These are phyloP conservation scores for Metschnikowia vanudenii DNA, from an alignment of 805 yeast genomes.

Conservation along the genomic window DNA sequence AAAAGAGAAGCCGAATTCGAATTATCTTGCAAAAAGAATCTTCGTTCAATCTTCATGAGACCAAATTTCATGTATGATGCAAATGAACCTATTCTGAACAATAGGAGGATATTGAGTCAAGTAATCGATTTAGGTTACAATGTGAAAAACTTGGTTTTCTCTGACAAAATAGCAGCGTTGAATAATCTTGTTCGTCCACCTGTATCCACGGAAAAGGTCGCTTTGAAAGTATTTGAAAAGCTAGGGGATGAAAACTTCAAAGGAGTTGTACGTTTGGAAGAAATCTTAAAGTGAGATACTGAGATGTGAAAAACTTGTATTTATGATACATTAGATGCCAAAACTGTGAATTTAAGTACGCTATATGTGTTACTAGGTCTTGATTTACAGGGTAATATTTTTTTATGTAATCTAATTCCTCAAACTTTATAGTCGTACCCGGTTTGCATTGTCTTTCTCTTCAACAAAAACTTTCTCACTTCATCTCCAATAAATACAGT, in stretches of 20 bases:
- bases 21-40: constrained; percentile 40
- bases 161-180: constrained; percentile 29
- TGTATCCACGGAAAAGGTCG: constrained; percentile 67
- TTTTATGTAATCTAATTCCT: not conserved
- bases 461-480: constrained; percentile 53
- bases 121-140: constrained; percentile 42
- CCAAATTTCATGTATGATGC: constrained; percentile 85
- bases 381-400: not conserved
- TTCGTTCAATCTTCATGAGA: constrained; percentile 65
- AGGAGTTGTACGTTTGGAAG: constrained; percentile 62
- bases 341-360: too few relatives aligned
- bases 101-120: constrained; percentile 43
- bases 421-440: constrained; percentile 18
- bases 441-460: constrained; percentile 20
- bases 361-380: too few relatives aligned
- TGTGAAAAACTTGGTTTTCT: constrained; percentile 43
- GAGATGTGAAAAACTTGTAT: not conserved
- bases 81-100: constrained; percentile 25
- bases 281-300: constrained; percentile 18
- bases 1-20: constrained; percentile 76
- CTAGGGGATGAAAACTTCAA: constrained; percentile 47
- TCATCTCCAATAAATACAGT: constrained; percentile 87
- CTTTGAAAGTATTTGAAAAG: constrained; percentile 54
- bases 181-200: constrained; percentile 55
- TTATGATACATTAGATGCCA: not conserved